Conservation (phyloP, 257 asterid genomes). For the Solanum pinnatisectum region DNA sequence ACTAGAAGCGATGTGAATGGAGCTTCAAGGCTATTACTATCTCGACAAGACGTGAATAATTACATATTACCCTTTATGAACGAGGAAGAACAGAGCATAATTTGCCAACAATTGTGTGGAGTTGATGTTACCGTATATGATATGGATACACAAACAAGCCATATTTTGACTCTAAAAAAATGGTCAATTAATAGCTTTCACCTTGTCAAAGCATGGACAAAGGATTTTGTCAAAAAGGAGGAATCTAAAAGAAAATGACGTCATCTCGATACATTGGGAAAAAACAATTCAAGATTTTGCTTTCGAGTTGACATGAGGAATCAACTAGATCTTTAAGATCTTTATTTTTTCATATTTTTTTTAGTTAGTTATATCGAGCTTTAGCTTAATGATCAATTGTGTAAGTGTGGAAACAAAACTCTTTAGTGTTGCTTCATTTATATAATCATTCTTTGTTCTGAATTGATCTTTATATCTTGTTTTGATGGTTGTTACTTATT, state of each 20-base stretch:
- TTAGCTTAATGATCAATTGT: too few relatives aligned
- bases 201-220: not conserved
- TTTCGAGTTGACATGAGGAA: not conserved
- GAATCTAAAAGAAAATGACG: not conserved
- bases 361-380: too few relatives aligned
- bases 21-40: too few relatives aligned
- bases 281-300: not conserved
- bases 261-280: not conserved
- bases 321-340: not conserved
- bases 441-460: too few relatives aligned
- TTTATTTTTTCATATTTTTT: too few relatives aligned
- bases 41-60: not conserved
- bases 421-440: too few relatives aligned
- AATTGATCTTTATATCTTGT: too few relatives aligned
- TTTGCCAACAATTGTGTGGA: not conserved
- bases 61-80: not conserved
- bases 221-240: not conserved
- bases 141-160: not conserved
- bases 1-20: too few relatives aligned
- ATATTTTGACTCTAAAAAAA: not conserved
- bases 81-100: not conserved
- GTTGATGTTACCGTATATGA: not conserved
- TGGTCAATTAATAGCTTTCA: not conserved
- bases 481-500: too few relatives aligned
- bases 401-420: too few relatives aligned